A percentile compares a stretch with the other conserved stretches of the same genome.
Evolutionary conservation across 352 stramenopile genomes (phyloP).

Genomic region (Blastocystis sp.): DNA sequence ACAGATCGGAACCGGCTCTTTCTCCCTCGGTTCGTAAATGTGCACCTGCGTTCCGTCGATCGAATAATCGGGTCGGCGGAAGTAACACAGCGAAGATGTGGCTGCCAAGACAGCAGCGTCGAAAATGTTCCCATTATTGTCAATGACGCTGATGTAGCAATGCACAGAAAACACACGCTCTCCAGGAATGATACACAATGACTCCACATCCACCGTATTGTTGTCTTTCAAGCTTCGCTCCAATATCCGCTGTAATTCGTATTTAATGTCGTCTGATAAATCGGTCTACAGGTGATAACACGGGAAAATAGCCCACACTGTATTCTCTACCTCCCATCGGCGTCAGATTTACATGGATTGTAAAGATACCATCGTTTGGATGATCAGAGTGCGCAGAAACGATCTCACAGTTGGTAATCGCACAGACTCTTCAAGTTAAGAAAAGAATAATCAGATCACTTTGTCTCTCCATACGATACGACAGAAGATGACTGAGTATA

Average conservation of each 20-base stretch:
- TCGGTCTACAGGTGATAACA: not conserved
- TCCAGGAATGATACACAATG: conserved; percentile 62
- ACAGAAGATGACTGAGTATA: conserved; percentile 16
- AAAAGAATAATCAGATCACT: not conserved
- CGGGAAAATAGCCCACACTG: not conserved
- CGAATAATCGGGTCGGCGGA: conserved; percentile 54
- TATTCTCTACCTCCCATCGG: conserved; percentile 56
- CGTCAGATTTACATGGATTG: conserved; percentile 46
- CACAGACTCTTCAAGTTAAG: conserved; percentile 17
- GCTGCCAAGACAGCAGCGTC: conserved; percentile 38
- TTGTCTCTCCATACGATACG: conserved; percentile 45
- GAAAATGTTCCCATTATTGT: conserved; percentile 56
- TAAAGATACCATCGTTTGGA: conserved; percentile 47
- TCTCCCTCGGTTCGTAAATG: not conserved
- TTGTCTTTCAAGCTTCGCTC: conserved; percentile 57
- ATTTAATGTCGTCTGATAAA: not conserved
- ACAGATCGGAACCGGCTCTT: conserved; percentile 56
- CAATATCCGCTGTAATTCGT: conserved; percentile 30
- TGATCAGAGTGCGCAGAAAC: not conserved
- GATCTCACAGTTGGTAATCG: conserved; percentile 52
- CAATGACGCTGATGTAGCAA: conserved; percentile 49
- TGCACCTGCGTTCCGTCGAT: conserved; percentile 38
- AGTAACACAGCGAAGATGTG: conserved; percentile 27
- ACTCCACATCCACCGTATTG: conserved; percentile 58
- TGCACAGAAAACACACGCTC: conserved; percentile 48